Percentiles rank a stretch among this genome's conserved stretches.
These are phyloP conservation scores for Tephrocybe sp. DNA, from an alignment of 768 basidiomycete genomes.

Conservation along the genomic window DNA sequence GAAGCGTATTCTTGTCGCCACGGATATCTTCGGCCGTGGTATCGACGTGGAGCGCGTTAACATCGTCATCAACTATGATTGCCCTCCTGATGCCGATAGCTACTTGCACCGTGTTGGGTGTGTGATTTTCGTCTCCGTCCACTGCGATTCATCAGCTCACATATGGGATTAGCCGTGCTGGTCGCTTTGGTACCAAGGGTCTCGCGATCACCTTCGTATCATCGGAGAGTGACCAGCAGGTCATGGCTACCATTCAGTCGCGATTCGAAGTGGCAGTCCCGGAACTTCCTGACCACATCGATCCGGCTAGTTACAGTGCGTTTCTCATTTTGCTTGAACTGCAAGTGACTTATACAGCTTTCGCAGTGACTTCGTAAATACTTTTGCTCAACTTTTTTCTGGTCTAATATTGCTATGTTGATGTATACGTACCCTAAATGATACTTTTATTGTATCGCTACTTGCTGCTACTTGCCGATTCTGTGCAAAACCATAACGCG, in stretches of 20 bases:
- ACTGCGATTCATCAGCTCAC: not conserved
- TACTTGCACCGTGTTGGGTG: slow-evolving; percentile 98
- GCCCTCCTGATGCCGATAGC: slow-evolving; percentile 94
- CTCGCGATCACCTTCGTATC: slow-evolving; percentile 97
- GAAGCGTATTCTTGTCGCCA: slow-evolving; percentile 97
- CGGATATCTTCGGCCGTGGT: slow-evolving; percentile 98
- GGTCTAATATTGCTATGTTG: slow-evolving; percentile 5
- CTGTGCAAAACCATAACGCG: not conserved
- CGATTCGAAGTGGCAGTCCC: slow-evolving; percentile 97
- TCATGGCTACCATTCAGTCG: slow-evolving; percentile 92
- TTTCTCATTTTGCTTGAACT: slow-evolving; percentile 17
- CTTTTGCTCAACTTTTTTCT: slow-evolving; percentile 6
- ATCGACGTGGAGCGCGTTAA: slow-evolving; percentile 99
- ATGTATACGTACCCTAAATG: slow-evolving; percentile 19
- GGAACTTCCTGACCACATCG: slow-evolving; percentile 90
- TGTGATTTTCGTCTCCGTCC: slow-evolving; percentile 21
- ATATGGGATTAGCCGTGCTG: slow-evolving; percentile 72
- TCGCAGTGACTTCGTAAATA: slow-evolving; percentile 25
- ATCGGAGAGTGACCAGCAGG: slow-evolving; percentile 88
- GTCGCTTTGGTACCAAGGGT: slow-evolving; percentile 99
- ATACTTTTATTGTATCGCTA: slow-evolving; percentile 11
- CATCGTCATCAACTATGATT: slow-evolving; percentile 99
- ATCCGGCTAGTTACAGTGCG: slow-evolving; percentile 94
- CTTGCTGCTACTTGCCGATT: not conserved
- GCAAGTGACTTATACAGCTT: not conserved